Evolutionary conservation across 2,329 filamentous ascomycete species (phyloP), one percentile per base, ranked within the genome.

Genomic region (Alternaria longipes): DNA sequence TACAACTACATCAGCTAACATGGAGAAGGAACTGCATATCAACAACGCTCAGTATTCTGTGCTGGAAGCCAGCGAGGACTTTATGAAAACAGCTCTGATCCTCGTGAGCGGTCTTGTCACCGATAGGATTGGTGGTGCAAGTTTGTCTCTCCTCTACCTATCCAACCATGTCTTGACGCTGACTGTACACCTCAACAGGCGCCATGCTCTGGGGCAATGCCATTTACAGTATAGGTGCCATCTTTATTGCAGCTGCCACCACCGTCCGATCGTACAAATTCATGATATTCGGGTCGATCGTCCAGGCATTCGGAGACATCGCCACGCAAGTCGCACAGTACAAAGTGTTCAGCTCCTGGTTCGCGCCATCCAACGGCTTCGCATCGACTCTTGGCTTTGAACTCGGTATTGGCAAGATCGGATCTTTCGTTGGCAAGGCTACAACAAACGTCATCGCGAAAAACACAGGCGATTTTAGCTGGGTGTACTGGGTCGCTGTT

Each of bases 271-370:
- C 81, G 32, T 89, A 85, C 74, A 82, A 82, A 18, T 86, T 89
- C 71, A 89, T 89, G 86, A 83, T 89, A 38, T 82, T 80, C 16
- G 87, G 86, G 1, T 76, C 83, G 36, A 78, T 89, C 1, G 75
- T 89, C 12, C 81, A 85, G 28, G 83, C 86, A 0, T 74, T 89
- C 0, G 87, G 87, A n/a, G 87, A 89, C 62, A 87, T 89, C 20
- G 85, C 87, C 0, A 89, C 87, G 0, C 87, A 89, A 65, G 82
- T 89, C 30, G 87, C 87, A 0, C 86, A 89, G 70, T 89, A 89
- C 72, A 88, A 89, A 62, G 84, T 89, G 62, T 89, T 89, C 66
- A 87, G 85, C 0, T 87, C 85, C 0, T 89, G 87, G 87, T 89
- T 89, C 62, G 81, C 87, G 0, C 87, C 87, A 0, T 86, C 81